These are phyloP conservation scores for Ascochyta rabiei DNA, from an alignment of 2,329 filamentous ascomycete species.

Conservation along the genomic window DNA sequence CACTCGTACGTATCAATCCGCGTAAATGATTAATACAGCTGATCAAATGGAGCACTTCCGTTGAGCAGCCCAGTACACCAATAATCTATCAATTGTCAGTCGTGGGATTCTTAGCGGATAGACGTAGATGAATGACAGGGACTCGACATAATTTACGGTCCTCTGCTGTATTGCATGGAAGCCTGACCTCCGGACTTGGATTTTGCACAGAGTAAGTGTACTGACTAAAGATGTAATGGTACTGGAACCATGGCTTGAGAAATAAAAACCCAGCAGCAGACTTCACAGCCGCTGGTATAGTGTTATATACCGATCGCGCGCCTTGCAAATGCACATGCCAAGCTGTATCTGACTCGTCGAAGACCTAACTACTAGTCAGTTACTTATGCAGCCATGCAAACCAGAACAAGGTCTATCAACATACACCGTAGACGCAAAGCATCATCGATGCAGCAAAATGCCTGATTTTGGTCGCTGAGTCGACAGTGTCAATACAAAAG, in stretches of 20 bases:
- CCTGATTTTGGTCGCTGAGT: conserved; percentile 42
- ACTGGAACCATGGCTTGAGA: conserved; percentile 56
- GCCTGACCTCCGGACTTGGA: conserved; percentile 35
- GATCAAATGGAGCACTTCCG: conserved; percentile 55
- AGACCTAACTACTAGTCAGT: conserved; percentile 46
- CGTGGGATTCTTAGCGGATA: neutral
- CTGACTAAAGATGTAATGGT: conserved; percentile 55
- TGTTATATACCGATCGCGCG: conserved; percentile 48
- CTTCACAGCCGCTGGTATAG: conserved; percentile 28
- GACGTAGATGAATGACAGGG: no score
- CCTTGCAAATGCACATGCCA: conserved; percentile 56
- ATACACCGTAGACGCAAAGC: conserved; percentile 57
- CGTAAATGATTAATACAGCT: conserved; percentile 49
- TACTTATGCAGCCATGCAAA: neutral
- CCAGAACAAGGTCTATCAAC: conserved; percentile 6
- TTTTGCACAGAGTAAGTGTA: conserved; percentile 48
- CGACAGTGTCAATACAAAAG: conserved; percentile 5
- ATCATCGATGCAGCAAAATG: conserved; percentile 59
- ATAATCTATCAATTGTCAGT: conserved; percentile 47
- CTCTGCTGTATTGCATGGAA: conserved; percentile 7
- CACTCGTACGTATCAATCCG: neutral
- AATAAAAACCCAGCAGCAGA: conserved; percentile 43
- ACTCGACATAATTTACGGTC: neutral
- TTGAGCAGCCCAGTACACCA: conserved; percentile 56
- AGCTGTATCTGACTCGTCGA: conserved; percentile 56